Evolutionary conservation across 2,329 filamentous ascomycete species (phyloP).

Genomic region (Escovopsis sp.): DNA sequence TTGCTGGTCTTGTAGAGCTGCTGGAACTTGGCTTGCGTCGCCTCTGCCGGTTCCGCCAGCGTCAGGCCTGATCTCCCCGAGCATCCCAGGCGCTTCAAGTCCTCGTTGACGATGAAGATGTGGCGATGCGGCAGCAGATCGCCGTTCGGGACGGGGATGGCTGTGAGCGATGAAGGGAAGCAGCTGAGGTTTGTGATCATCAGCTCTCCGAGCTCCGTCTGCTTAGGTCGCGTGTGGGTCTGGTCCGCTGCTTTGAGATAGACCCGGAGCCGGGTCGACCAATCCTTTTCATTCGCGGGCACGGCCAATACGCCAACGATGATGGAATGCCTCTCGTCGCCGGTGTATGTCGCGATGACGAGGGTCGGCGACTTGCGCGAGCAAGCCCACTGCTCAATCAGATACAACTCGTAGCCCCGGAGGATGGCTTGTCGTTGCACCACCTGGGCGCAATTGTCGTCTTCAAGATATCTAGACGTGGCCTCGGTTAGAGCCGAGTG

Average conservation of each 20-base stretch:
- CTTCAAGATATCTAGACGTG: slow-evolving; percentile 55
- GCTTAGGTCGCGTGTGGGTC: slow-evolving; percentile 69
- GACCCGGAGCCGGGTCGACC: slow-evolving; percentile 64
- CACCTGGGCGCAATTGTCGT: slow-evolving; percentile 62
- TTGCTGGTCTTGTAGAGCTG: slow-evolving; percentile 83
- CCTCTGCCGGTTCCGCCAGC: slow-evolving; percentile 59
- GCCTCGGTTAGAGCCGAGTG: neutral
- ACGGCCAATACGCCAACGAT: slow-evolving; percentile 68
- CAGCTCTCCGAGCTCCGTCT: slow-evolving; percentile 67
- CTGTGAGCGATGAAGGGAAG: slow-evolving; percentile 81
- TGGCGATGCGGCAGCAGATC: slow-evolving; percentile 68
- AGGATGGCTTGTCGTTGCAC: slow-evolving; percentile 58
- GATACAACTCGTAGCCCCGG: slow-evolving; percentile 77
- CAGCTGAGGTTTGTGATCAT: slow-evolving; percentile 91
- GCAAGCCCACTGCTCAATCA: slow-evolving; percentile 96
- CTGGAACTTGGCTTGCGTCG: slow-evolving; percentile 80
- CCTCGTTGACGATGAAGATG: slow-evolving; percentile 84
- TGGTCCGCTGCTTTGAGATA: slow-evolving; percentile 81
- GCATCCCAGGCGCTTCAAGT: slow-evolving; percentile 83
- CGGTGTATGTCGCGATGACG: slow-evolving; percentile 84
- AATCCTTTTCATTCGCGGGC: slow-evolving; percentile 61
- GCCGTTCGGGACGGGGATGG: slow-evolving; percentile 81
- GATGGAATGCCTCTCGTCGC: slow-evolving; percentile 66
- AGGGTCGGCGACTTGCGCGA: slow-evolving; percentile 82
- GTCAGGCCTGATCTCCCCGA: slow-evolving; percentile 79